A percentile compares a stretch with the other conserved stretches of the same genome.
phyloP scores from a whole-genome alignment of 441 rosid genomes.

The Populus hybrid region DNA sequence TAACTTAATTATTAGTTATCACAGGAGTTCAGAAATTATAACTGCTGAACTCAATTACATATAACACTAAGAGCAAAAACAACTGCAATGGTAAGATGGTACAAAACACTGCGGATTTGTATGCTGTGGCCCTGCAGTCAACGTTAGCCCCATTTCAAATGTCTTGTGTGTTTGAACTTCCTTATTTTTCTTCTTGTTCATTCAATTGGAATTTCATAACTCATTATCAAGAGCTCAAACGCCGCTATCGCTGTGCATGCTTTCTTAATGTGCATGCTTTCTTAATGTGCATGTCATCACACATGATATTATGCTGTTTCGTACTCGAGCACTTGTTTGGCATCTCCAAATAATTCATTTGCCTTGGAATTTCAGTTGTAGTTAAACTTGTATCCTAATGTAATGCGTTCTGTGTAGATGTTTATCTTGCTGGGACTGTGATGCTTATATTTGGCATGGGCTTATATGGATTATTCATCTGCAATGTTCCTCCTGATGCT shows the following conservation, averaged over 20 bases:
- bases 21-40: background rate
- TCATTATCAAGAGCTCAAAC: background rate
- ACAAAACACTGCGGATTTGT: background rate
- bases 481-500: conserved; percentile 41
- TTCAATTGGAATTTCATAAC: background rate
- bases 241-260: background rate
- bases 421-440: conserved; percentile 88
- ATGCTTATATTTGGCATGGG: conserved; percentile 93
- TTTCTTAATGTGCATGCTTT: background rate
- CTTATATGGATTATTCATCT: conserved; percentile 73
- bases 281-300: background rate
- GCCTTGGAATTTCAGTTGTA: background rate
- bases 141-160: background rate
- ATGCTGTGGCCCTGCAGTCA: background rate
- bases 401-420: conserved; percentile 45
- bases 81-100: background rate
- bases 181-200: background rate
- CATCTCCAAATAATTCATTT: background rate
- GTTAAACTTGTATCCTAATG: background rate
- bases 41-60: background rate
- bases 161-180: background rate
- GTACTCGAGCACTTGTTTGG: background rate
- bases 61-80: background rate
- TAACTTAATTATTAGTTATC: background rate
- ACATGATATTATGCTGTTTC: background rate